Conservation (phyloP, 2,329 filamentous ascomycete genomes). For the Alternaria sp. region DNA sequence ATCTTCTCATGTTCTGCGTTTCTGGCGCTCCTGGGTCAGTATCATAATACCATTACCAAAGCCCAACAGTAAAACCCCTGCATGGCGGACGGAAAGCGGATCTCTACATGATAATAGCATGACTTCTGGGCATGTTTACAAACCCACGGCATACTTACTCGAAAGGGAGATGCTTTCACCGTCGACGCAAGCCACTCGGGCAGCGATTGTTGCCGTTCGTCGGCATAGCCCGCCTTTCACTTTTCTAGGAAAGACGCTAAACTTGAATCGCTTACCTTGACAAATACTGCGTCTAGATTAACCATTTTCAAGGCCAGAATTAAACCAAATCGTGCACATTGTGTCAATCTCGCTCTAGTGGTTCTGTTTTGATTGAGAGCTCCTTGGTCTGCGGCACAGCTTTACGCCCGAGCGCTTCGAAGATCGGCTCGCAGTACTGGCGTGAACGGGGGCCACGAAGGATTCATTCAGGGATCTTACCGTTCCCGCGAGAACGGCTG, state of each 20-base stretch:
- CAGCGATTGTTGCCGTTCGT: slow-evolving; percentile 8
- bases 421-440: slow-evolving; percentile 13
- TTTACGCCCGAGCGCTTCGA: slow-evolving; percentile 21
- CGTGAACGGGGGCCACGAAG: slow-evolving; percentile 16
- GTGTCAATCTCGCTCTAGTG: slow-evolving; percentile 3
- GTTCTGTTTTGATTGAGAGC: slow-evolving; percentile 4
- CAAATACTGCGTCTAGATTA: not conserved
- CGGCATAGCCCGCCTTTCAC: slow-evolving; percentile 11
- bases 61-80: slow-evolving; percentile 9
- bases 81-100: slow-evolving; percentile 13
- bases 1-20: not conserved
- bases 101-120: slow-evolving; percentile 12
- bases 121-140: not conserved
- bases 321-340: not conserved
- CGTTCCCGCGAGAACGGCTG: slow-evolving; percentile 23
- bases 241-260: not conserved
- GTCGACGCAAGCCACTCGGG: slow-evolving; percentile 19
- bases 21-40: not conserved
- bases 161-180: slow-evolving; percentile 5
- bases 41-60: slow-evolving; percentile 1
- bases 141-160: slow-evolving; percentile 8
- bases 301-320: not conserved
- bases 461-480: slow-evolving; percentile 22
- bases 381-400: slow-evolving; percentile 10
- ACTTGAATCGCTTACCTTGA: not conserved